Evolutionary conservation across 495 filamentous ascomycete genomes (phyloP).

Genomic region (Penicillium psychrofluorescens): DNA sequence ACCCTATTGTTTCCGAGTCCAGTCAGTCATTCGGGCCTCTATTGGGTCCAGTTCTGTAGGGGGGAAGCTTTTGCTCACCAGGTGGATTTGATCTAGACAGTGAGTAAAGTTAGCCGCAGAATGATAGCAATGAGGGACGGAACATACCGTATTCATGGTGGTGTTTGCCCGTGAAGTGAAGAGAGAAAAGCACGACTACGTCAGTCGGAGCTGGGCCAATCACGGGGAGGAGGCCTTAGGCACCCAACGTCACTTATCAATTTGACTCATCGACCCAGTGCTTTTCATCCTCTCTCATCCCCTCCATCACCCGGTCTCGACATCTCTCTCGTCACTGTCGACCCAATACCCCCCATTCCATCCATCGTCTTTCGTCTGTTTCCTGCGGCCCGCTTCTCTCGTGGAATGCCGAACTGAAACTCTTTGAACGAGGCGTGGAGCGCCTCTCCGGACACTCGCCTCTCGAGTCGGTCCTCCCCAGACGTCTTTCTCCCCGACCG

Average conservation of each 20-base stretch:
- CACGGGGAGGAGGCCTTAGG: slow-evolving; percentile 16
- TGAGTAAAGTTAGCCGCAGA: background rate
- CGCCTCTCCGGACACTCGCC: slow-evolving; percentile 5
- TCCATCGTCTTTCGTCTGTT: slow-evolving; percentile 7
- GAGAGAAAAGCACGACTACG: slow-evolving; percentile 17
- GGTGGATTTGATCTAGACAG: slow-evolving; percentile 43
- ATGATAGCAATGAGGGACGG: background rate
- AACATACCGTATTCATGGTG: slow-evolving; percentile 42
- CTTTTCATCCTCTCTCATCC: background rate
- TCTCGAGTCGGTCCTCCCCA: background rate
- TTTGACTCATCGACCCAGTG: background rate
- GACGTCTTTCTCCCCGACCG: background rate
- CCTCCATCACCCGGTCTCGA: background rate
- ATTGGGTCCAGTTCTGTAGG: background rate
- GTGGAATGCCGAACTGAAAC: slow-evolving; percentile 20
- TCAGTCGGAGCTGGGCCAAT: slow-evolving; percentile 13
- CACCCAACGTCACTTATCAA: slow-evolving; percentile 2
- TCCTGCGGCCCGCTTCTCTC: slow-evolving; percentile 5
- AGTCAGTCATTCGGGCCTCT: background rate
- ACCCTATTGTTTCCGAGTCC: slow-evolving; percentile 42
- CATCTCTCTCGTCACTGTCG: background rate
- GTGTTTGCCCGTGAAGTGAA: slow-evolving; percentile 6
- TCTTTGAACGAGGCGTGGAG: slow-evolving; percentile 5
- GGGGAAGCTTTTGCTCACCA: slow-evolving; percentile 30
- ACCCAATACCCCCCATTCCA: too few relatives aligned